phyloP scores from a whole-genome alignment of 1,284 basidiomycete species.

The Apiotrichum siamense region DNA sequence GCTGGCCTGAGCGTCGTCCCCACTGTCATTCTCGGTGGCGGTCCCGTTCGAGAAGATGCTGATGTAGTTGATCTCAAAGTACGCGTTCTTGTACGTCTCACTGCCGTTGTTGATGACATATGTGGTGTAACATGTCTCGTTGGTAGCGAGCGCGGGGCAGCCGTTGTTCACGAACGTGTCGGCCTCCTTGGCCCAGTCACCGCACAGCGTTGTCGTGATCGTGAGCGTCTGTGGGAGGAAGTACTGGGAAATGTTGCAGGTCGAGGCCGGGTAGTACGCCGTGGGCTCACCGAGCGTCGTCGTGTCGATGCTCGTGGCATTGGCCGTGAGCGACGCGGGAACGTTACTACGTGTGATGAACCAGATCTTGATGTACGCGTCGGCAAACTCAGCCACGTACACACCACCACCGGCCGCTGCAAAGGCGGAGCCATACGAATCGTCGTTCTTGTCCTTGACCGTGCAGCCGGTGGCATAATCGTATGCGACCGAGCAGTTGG shows the following conservation, averaged over 20 bases:
- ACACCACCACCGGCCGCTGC: constrained; percentile 61
- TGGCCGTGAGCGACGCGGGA: constrained; percentile 54
- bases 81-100: constrained; percentile 58
- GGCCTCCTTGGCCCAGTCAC: constrained; percentile 53
- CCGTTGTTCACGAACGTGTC: constrained; percentile 62
- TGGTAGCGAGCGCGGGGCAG: constrained; percentile 48
- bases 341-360: constrained; percentile 62
- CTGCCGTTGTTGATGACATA: constrained; percentile 59
- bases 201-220: constrained; percentile 68
- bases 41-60: constrained; percentile 44
- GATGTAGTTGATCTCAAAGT: constrained; percentile 65
- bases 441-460: constrained; percentile 53
- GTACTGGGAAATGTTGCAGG: constrained; percentile 57
- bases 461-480: constrained; percentile 59
- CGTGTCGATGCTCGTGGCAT: constrained; percentile 57
- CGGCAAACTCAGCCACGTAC: constrained; percentile 64
- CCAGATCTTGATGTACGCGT: constrained; percentile 58
- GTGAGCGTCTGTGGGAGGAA: constrained; percentile 65
- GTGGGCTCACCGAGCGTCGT: constrained; percentile 60
- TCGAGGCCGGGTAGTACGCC: constrained; percentile 59
- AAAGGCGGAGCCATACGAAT: constrained; percentile 62
- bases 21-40: neutral
- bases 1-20: too few species aligned
- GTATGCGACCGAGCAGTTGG: constrained; percentile 36
- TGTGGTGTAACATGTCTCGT: constrained; percentile 55